Evolutionary conservation across 2,329 filamentous ascomycete species (phyloP).

Genomic region (Cladorrhinum sp.): DNA sequence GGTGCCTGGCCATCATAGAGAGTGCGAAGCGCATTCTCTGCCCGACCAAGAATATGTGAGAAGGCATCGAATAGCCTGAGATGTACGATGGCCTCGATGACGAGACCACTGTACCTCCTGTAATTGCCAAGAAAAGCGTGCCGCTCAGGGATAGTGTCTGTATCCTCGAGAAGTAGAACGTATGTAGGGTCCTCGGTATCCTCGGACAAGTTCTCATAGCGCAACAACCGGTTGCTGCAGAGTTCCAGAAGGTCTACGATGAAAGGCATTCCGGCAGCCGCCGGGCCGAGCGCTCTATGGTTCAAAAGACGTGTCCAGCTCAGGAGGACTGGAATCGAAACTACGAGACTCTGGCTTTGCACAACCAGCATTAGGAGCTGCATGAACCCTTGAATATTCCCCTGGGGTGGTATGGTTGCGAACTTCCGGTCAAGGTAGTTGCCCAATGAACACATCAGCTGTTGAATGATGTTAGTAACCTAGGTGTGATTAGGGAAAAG

Average conservation of each 20-base stretch:
- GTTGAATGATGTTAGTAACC: conserved; percentile 15
- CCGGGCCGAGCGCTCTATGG: conserved; percentile 63
- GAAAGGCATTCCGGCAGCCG: conserved; percentile 60
- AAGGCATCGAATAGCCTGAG: conserved; percentile 81
- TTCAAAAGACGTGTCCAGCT: conserved; percentile 82
- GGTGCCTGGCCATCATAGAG: conserved; percentile 68
- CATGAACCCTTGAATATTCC: conserved; percentile 71
- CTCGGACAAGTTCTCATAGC: conserved; percentile 82
- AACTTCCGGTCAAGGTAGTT: conserved; percentile 80
- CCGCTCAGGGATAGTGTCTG: conserved; percentile 88
- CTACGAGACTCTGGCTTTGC: conserved; percentile 80
- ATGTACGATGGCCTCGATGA: conserved; percentile 84
- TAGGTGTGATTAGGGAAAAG: not conserved
- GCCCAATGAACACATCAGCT: conserved; percentile 83
- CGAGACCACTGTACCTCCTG: conserved; percentile 78
- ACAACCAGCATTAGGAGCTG: conserved; percentile 75
- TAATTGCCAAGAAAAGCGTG: conserved; percentile 97
- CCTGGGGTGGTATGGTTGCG: conserved; percentile 58
- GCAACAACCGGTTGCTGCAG: conserved; percentile 77
- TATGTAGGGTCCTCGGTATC: conserved; percentile 77
- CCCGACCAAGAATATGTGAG: conserved; percentile 77
- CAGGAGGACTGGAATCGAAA: conserved; percentile 89
- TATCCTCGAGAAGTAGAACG: conserved; percentile 84
- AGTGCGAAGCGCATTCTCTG: conserved; percentile 69
- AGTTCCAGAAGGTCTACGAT: conserved; percentile 77